Base-by-base conservation (phyloP, 169 alveolate genomes). In the Plasmodium blacklocki region DNA sequence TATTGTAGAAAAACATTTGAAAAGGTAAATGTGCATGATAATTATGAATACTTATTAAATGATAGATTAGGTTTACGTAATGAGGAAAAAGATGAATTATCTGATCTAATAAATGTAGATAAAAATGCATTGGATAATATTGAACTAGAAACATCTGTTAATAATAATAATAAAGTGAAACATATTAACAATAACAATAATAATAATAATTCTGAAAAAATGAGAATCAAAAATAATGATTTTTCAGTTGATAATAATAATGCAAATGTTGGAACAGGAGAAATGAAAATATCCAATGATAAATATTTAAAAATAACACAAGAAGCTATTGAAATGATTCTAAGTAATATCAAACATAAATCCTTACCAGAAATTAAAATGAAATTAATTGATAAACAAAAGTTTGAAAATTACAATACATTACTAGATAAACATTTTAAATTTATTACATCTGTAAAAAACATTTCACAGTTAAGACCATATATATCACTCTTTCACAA, bases 311-410 rank as follows among this genome's bases (percentile, higher is more conserved):
- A 80, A 68, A 80, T 68, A 54, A 67, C 83, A 32, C 80, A 67
- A 49, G 90, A 80, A 68, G 90, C 83, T 62, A 80, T 80, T 71
- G 90, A 66, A 80, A 80, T 80, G 90, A 80, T 80, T 67, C 70
- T 80, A 67, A 80, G 71, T 50, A 80, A 80, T 52, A 67, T 80
- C 67, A 80, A 80, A 11, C 74, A 80, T 29, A 80, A 80, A 49
- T 80, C 90, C 52, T 49, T 80, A 67, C 90, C 90, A 26, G 83
- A 67, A 60, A 80, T 80, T 54, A 80, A 80, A 60, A 45, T 56
- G 29, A 68, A 80, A 67, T 54, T 80, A 80, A 67, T 80, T 62
- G 83, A 80, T 50, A 58, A 43, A 14, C 73, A 80, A 29, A 80
- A 68, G 32, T 80, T 80, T 56, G 90, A 80, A 73, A 80, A 80